Base-by-base conservation (phyloP, 2,329 filamentous ascomycete species). In the Zarea fungicola region DNA sequence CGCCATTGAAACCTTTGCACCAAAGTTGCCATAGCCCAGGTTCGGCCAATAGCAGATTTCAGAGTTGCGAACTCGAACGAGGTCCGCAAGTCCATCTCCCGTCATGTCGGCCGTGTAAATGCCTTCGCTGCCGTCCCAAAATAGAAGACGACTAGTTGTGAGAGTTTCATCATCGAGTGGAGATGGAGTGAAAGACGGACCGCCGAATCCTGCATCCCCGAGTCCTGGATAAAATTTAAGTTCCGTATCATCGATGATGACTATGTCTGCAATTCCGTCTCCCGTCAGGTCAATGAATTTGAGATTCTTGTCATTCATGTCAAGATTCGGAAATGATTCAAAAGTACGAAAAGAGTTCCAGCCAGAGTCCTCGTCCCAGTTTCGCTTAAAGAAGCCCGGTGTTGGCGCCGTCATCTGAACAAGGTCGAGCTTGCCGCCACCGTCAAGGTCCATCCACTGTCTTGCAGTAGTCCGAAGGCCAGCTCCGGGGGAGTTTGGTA, bases 21-120 rank as follows among this genome's bases (percentile, higher is more conserved):
- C 62, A 54, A 69, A 68, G 1, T 36, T 18, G 2, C 65, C 66
- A 49, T 69, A 58, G 4, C 66, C 66, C 3, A 63, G 34, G 43
- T 64, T 67, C 2, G 65, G 63, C 62, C 65, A 69, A 50, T 67
- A 68, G 18, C 40, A 60, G 1, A 65, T 39, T 14, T 55, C 40
- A 0, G 57, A 57, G 43, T 64, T 60, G 5, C 51, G 29, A 29
- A 68, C 54, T 1, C 51, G 35, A 9, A 60, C 58, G 6, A 63
- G 18, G 42, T 64, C 61, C 2, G 35, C 16, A 2, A 60, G 53
- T 1, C 60, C 61, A 43, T 62, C 60, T 4, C 62, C 61, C 10
- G 55, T 51, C 54, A 64, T 58, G 46, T 63, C 61, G 3, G 58
- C 52, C 2, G 56, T 37, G 39, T 53, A 57, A 2, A 60, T 50